These are phyloP conservation scores for Beta corolliflora DNA, from an alignment of 179 eudicot species.

Conservation along the genomic window DNA sequence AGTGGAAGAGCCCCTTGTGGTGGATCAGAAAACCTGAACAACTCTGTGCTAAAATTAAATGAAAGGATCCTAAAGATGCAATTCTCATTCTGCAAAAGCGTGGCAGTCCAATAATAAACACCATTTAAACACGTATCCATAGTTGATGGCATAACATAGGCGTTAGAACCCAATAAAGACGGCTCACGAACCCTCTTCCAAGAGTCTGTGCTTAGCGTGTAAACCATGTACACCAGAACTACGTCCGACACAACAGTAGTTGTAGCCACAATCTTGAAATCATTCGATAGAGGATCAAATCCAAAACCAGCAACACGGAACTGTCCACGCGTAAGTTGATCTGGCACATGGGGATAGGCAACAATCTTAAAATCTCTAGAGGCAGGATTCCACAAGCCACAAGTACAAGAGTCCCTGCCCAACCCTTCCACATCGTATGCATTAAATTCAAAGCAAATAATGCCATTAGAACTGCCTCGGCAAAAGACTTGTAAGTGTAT, in stretches of 20 bases:
- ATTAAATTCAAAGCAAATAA: neutral
- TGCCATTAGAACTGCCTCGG: constrained; percentile 11
- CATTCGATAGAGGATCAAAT: constrained; percentile 1
- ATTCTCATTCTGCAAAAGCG: no score
- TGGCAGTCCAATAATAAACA: constrained; percentile 12
- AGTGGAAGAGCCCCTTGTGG: neutral
- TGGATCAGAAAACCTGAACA: constrained; percentile 9
- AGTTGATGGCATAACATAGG: neutral
- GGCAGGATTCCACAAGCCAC: constrained; percentile 17
- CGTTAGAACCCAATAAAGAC: neutral
- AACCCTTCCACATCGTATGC: neutral
- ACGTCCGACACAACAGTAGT: neutral
- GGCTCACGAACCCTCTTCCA: constrained; percentile 9
- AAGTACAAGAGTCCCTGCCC: neutral
- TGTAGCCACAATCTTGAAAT: constrained; percentile 8
- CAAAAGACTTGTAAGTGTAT: neutral
- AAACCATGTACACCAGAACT: neutral
- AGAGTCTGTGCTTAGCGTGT: constrained; percentile 11
- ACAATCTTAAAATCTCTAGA: constrained; percentile 17
- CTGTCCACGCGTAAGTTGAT: neutral
- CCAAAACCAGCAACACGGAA: neutral
- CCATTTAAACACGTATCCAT: constrained; percentile 10
- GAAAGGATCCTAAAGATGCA: neutral
- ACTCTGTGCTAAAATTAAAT: constrained; percentile 13
- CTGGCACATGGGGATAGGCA: constrained; percentile 1